phyloP scores from a whole-genome alignment of 306 rosid genomes.

The Cyclanthera cordifolia region DNA sequence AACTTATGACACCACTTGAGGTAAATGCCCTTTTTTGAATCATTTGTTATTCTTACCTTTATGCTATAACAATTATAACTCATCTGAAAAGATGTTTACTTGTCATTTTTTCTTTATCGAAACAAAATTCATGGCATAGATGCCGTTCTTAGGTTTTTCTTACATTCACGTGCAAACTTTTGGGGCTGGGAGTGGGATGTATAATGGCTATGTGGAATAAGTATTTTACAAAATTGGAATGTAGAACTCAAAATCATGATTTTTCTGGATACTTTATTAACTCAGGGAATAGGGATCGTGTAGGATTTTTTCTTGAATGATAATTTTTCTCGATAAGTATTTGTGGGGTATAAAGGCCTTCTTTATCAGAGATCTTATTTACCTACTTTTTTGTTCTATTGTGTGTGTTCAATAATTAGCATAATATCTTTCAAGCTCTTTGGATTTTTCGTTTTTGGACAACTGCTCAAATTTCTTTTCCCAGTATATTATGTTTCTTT shows the following conservation, averaged over 20 bases:
- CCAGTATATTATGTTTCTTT: constrained; percentile 22
- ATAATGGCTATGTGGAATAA: not conserved
- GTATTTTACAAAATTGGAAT: not conserved
- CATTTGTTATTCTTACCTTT: not conserved
- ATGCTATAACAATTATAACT: not conserved
- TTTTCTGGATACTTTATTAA: not conserved
- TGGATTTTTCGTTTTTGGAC: constrained; percentile 19
- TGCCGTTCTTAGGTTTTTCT: not conserved
- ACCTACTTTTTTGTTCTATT: not conserved
- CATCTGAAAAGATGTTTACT: not conserved
- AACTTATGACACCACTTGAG: constrained; percentile 94
- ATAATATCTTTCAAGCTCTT: not conserved
- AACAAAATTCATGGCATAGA: not conserved
- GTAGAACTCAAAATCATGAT: not conserved
- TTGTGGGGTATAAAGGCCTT: not conserved
- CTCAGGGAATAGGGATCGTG: not conserved
- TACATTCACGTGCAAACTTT: not conserved
- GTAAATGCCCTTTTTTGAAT: constrained; percentile 34
- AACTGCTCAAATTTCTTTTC: constrained; percentile 16
- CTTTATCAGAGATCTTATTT: not conserved
- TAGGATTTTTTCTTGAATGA: not conserved
- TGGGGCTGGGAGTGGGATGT: constrained; percentile 6
- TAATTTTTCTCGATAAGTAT: not conserved
- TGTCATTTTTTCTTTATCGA: not conserved
- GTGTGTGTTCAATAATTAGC: not conserved